Evolutionary conservation across 345 rosid genomes (phyloP), one percentile per base, ranked within the genome.

Genomic region (Citrus inodora): DNA sequence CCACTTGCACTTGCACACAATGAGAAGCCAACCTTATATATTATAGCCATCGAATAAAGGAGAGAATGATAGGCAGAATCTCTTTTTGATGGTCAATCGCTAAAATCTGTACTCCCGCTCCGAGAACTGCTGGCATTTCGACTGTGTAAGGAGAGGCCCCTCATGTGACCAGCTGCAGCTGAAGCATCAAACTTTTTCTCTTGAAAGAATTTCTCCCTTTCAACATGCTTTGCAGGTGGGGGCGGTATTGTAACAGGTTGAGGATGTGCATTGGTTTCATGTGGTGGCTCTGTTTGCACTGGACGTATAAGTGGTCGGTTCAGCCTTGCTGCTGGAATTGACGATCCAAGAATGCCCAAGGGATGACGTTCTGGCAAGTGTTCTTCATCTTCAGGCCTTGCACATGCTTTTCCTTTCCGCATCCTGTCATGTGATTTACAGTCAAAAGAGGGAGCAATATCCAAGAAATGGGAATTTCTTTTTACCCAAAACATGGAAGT

Each of bases 161-260:
- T 91, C 93, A 90, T 84, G 64, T 91, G 98, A 75, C 89, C 92
- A 33, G 88, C 77, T 68, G 87, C 68, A 25, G 79, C 84, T 4
- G 92, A 86, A 53, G 93, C 88, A 28, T 92, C 98, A 3, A 76
- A 85, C 84, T 87, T 94, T 77, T 91, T 94, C 80, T 91, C 97
- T 94, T 89, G 86, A 76, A 96, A 96, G 86, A 92, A 96, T n/a
- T 58, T 91, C 78, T 96, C 97, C 89, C 99, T 89, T 84, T 96
- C 98, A 9, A 87, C 11, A 30, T 90, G 97, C 82, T 92, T 94
- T 68, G 99, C 89, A 64, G 99, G 98, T 14, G 99, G 99, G 7
- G 99, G 99, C 16, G 99, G 99, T 77, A 96, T 91, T 22, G 83
- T 90, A 67, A 88, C 86, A 25, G 88, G 73, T 25, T 90, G 86